Percentiles rank a stretch among this genome's conserved stretches.
phyloP scores from a whole-genome alignment of 1,139 yeast genomes.

The Candida gigantensis region DNA sequence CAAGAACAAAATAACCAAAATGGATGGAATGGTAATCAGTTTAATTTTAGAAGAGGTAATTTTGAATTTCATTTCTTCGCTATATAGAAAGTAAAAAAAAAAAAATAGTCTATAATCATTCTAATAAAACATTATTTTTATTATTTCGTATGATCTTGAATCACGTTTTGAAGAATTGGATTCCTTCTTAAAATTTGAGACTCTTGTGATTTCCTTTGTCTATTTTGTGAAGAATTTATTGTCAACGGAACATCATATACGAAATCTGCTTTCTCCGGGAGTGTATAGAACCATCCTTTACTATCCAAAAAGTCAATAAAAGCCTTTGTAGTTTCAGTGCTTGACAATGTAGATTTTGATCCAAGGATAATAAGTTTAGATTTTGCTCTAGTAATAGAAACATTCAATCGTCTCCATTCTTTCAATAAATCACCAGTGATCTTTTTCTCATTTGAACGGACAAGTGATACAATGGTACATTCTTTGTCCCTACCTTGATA shows the following conservation, averaged over 20 bases:
- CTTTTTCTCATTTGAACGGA: slow-evolving; percentile 70
- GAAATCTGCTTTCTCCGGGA: slow-evolving; percentile 47
- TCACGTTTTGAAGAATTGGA: slow-evolving; percentile 27
- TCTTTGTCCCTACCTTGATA: slow-evolving; percentile 97
- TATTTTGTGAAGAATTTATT: slow-evolving; percentile 8
- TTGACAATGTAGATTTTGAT: slow-evolving; percentile 61
- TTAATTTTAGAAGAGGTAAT: slow-evolving; percentile 30
- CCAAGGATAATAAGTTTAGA: slow-evolving; percentile 83
- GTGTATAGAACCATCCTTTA: slow-evolving; percentile 64
- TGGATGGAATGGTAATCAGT: slow-evolving; percentile 13
- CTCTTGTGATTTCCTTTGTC: not conserved
- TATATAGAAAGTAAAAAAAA: slow-evolving; percentile 17
- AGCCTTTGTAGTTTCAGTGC: slow-evolving; percentile 55
- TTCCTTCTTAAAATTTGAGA: slow-evolving; percentile 21
- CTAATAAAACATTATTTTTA: slow-evolving; percentile 4
- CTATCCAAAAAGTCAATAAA: slow-evolving; percentile 62
- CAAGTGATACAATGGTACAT: slow-evolving; percentile 83
- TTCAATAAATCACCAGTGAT: slow-evolving; percentile 75
- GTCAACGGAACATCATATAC: slow-evolving; percentile 28
- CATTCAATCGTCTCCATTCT: slow-evolving; percentile 93
- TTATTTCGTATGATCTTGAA: slow-evolving; percentile 18
- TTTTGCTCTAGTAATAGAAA: slow-evolving; percentile 89
- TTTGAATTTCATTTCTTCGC: slow-evolving; percentile 44
- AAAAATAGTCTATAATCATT: slow-evolving; percentile 4
- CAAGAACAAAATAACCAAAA: slow-evolving; percentile 9